phyloP scores from a whole-genome alignment of 257 asterid species.

The Lycium ferocissimum region DNA sequence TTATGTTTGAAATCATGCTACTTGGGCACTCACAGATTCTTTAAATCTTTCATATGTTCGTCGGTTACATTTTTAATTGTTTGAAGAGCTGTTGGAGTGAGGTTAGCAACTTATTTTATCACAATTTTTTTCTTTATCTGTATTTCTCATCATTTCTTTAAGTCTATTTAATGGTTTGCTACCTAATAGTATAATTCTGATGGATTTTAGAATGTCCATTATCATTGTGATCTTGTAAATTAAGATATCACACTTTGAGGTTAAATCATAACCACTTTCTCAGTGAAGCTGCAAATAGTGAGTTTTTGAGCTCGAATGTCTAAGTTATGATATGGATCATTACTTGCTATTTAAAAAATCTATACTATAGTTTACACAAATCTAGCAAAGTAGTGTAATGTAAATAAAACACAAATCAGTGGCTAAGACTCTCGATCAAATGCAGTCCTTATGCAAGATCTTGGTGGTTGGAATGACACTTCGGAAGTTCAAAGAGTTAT shows the following conservation, averaged over 20 bases:
- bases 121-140: not conserved
- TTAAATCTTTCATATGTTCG: not conserved
- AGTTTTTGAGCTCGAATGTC: not conserved
- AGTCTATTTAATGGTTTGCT: not conserved
- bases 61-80: not conserved
- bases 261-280: not conserved
- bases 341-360: conserved; percentile 3
- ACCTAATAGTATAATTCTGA: not conserved
- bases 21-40: not conserved
- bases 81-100: not conserved
- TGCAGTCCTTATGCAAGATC: not conserved
- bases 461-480: not conserved
- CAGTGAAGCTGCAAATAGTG: not conserved
- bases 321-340: not conserved
- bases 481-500: not conserved
- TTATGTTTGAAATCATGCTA: not conserved
- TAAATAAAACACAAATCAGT: not conserved
- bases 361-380: not conserved
- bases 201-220: not conserved
- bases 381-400: not conserved
- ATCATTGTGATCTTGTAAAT: not conserved
- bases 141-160: not conserved
- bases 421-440: not conserved
- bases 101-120: not conserved
- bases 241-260: not conserved